phyloP scores from a whole-genome alignment of 2,329 filamentous ascomycete genomes.

The Colletotrichum aenigma region DNA sequence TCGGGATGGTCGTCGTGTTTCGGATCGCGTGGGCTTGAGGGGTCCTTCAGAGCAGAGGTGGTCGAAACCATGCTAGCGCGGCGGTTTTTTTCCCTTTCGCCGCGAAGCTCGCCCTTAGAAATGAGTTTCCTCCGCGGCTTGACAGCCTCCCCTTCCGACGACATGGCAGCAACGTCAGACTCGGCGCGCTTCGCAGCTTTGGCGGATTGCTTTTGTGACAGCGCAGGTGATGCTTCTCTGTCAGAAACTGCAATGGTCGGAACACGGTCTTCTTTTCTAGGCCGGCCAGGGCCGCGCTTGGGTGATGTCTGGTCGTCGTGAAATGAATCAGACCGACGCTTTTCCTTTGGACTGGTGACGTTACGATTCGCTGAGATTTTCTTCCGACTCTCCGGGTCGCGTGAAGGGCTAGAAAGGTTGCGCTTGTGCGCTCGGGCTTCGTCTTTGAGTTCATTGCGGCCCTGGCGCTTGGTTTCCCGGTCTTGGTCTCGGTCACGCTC shows the following conservation, averaged over 20 bases:
- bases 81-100: conserved; percentile 62
- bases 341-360: conserved; percentile 52
- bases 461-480: conserved; percentile 44
- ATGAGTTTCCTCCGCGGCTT: conserved; percentile 69
- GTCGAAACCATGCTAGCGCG: conserved; percentile 63
- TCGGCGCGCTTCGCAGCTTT: conserved; percentile 57
- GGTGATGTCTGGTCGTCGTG: conserved; percentile 51
- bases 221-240: conserved; percentile 55
- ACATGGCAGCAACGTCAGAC: conserved; percentile 54
- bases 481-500: conserved; percentile 45
- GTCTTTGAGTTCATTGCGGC: conserved; percentile 48
- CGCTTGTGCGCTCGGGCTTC: conserved; percentile 50
- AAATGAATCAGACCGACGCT: conserved; percentile 48
- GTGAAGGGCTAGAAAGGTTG: conserved; percentile 52
- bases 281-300: conserved; percentile 57
- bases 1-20: conserved; percentile 54
- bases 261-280: conserved; percentile 59
- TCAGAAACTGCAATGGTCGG: conserved; percentile 55
- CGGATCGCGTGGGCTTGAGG: conserved; percentile 55
- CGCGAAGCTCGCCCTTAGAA: conserved; percentile 66
- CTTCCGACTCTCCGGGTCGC: conserved; percentile 49
- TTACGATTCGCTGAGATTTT: conserved; percentile 39
- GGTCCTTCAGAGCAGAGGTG: conserved; percentile 56
- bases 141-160: conserved; percentile 60
- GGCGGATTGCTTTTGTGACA: conserved; percentile 48